Percentiles rank a stretch among this genome's conserved stretches.
phyloP scores from a whole-genome alignment of 306 rosid species.

The Quercus alba region DNA sequence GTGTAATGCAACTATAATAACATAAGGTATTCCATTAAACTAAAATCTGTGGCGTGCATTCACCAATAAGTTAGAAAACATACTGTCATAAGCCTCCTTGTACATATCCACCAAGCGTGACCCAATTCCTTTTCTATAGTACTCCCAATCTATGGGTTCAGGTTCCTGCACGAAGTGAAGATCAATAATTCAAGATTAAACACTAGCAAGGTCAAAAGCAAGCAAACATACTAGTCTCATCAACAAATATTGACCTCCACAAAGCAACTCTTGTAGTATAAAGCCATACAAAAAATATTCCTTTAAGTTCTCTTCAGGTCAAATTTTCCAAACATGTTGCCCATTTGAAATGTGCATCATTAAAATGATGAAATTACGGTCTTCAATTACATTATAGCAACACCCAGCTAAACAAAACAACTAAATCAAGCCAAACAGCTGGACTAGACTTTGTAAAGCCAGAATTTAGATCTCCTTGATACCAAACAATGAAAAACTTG shows the following conservation, averaged over 20 bases:
- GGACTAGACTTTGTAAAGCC: not conserved
- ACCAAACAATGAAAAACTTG: not conserved
- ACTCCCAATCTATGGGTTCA: constrained; percentile 95
- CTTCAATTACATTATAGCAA: not conserved
- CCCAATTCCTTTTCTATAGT: constrained; percentile 93
- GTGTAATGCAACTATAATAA: not conserved
- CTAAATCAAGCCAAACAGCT: not conserved
- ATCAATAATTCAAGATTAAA: constrained; percentile 1
- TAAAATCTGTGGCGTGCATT: not conserved
- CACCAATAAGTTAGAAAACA: constrained; percentile 27
- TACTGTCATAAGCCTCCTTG: constrained; percentile 95
- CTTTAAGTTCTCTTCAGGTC: not conserved
- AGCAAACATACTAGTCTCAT: not conserved
- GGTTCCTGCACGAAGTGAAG: constrained; percentile 68
- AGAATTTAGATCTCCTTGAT: not conserved
- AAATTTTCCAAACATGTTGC: not conserved
- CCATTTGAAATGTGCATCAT: not conserved
- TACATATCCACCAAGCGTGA: constrained; percentile 95
- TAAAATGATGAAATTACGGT: not conserved
- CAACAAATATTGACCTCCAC: not conserved
- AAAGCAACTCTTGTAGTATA: not conserved
- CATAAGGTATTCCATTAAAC: not conserved
- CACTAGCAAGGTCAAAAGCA: not conserved
- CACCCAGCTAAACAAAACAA: not conserved
- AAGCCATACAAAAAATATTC: not conserved